Evolutionary conservation across 2,329 filamentous ascomycete species (phyloP).

Genomic region (Xylariaceae sp.): DNA sequence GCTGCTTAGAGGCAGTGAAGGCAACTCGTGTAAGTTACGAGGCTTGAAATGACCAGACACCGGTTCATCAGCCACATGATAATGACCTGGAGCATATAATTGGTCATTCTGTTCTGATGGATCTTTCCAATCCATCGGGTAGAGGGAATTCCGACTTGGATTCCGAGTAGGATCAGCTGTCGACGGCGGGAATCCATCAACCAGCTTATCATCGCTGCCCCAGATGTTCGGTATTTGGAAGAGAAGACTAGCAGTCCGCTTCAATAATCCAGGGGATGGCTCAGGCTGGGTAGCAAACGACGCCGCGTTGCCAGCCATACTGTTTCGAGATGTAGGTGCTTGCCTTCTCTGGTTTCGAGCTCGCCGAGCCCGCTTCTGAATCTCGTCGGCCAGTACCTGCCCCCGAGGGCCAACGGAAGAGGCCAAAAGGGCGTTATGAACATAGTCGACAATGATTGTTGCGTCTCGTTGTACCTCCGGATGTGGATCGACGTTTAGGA

Average conservation of each 20-base stretch:
- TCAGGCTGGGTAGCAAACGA: conserved; percentile 38
- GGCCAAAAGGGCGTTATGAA: conserved; percentile 71
- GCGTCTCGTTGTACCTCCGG: conserved; percentile 87
- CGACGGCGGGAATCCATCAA: conserved; percentile 31
- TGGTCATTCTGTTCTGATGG: conserved; percentile 73
- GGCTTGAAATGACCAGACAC: conserved; percentile 69
- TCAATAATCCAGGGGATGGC: conserved; percentile 54
- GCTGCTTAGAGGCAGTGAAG: conserved; percentile 70
- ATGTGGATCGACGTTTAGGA: conserved; percentile 89
- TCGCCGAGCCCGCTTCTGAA: conserved; percentile 49
- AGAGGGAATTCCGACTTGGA: conserved; percentile 38
- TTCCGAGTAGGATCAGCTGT: conserved; percentile 35
- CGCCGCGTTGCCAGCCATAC: conserved; percentile 35
- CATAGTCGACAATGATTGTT: conserved; percentile 76
- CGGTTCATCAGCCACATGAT: conserved; percentile 71
- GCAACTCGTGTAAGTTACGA: conserved; percentile 53
- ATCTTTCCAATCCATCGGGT: conserved; percentile 40
- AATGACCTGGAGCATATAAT: conserved; percentile 59
- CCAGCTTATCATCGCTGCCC: conserved; percentile 42
- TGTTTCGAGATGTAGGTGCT: conserved; percentile 41
- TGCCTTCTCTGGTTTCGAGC: conserved; percentile 41
- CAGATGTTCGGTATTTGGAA: conserved; percentile 51
- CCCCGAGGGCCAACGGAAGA: conserved; percentile 70
- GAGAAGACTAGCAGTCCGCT: conserved; percentile 58
- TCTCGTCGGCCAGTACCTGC: conserved; percentile 68